These are phyloP conservation scores for Chimonanthus praecox DNA, from an alignment of 164 flowering plant genomes.

Conservation along the genomic window DNA sequence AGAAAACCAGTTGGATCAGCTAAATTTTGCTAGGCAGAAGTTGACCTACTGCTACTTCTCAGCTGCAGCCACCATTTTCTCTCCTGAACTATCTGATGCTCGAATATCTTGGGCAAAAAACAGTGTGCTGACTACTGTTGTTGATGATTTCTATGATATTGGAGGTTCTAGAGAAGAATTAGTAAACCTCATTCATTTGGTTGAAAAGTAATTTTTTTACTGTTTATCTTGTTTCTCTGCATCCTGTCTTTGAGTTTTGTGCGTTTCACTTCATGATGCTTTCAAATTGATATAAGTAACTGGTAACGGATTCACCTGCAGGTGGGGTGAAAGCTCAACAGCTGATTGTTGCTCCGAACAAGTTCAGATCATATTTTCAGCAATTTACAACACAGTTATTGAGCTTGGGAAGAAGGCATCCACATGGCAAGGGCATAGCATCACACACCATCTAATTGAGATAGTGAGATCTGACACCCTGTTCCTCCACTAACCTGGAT, in stretches of 20 bases:
- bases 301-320: constrained; percentile 3
- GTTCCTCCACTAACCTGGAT: not conserved
- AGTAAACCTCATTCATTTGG: constrained; percentile 22
- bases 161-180: constrained; percentile 35
- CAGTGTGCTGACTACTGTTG: constrained; percentile 29
- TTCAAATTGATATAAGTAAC: not conserved
- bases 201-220: constrained; percentile 19
- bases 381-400: constrained; percentile 44
- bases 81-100: constrained; percentile 28
- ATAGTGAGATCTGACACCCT: constrained; percentile 45
- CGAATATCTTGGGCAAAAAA: constrained; percentile 33
- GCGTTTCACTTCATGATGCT: not conserved
- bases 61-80: constrained; percentile 26
- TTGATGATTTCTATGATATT: constrained; percentile 35
- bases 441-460: constrained; percentile 43
- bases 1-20: constrained; percentile 65
- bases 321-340: constrained; percentile 25
- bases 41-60: constrained; percentile 50
- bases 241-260: not conserved
- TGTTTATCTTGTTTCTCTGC: not conserved
- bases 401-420: constrained; percentile 62
- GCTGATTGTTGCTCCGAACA: constrained; percentile 25
- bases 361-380: constrained; percentile 30
- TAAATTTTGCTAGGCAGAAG: constrained; percentile 79
- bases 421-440: constrained; percentile 43